Conservation (phyloP, 2,329 filamentous ascomycete genomes). For the Epicoccum sorghinum region DNA sequence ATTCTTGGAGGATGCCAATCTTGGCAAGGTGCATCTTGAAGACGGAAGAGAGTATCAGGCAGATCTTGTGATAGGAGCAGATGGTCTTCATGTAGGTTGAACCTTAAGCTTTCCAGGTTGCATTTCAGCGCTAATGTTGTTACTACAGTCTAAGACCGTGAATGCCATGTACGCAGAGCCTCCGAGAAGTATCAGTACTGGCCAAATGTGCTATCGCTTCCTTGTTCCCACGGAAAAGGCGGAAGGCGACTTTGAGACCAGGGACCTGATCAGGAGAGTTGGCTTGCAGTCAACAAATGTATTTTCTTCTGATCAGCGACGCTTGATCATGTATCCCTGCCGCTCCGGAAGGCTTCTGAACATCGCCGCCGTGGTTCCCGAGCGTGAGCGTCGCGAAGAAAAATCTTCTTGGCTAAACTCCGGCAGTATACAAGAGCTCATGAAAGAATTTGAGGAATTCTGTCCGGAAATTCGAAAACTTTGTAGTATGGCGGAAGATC, state of each 20-base stretch:
- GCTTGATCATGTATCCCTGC: conserved; percentile 1
- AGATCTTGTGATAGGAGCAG: neutral
- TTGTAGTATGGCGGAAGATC: neutral
- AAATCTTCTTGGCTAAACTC: neutral
- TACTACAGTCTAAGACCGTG: neutral
- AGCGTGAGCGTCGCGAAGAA: neutral
- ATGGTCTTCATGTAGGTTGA: neutral
- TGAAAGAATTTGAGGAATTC: neutral
- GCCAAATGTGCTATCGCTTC: conserved; percentile 8
- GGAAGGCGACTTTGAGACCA: neutral
- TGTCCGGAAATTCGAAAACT: neutral
- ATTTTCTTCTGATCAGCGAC: neutral
- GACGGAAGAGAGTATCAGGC: neutral
- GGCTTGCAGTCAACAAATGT: neutral
- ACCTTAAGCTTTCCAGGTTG: too few relatives aligned
- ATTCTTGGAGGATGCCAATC: neutral
- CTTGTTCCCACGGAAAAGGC: conserved; percentile 1
- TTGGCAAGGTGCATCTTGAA: neutral
- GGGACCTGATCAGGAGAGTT: neutral
- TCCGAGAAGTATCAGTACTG: conserved; percentile 1
- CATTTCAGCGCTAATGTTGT: too few relatives aligned
- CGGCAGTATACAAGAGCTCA: neutral
- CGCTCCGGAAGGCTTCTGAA: neutral
- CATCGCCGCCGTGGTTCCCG: neutral
- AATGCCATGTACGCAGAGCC: neutral